These are phyloP conservation scores for Paracoccidioides lutzii DNA, from an alignment of 2,329 filamentous ascomycete genomes.

Conservation along the genomic window DNA sequence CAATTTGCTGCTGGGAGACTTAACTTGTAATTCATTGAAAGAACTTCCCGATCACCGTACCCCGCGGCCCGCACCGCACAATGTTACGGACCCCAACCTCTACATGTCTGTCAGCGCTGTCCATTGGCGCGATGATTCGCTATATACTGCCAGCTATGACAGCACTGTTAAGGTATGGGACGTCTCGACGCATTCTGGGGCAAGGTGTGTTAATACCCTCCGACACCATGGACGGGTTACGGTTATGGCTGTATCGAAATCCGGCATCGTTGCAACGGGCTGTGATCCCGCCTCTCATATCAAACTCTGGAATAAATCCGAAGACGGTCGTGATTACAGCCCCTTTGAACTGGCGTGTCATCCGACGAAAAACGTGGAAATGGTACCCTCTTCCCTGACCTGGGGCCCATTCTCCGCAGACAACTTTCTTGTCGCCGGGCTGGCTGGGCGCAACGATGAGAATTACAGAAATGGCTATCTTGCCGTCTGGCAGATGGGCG, in stretches of 20 bases:
- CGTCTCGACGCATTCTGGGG: constrained; percentile 16
- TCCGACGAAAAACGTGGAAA: constrained; percentile 19
- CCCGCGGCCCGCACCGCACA: constrained; percentile 33
- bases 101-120: constrained; percentile 46
- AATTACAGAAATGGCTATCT: constrained; percentile 38
- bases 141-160: constrained; percentile 46
- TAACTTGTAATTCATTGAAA: constrained; percentile 28
- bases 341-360: constrained; percentile 13
- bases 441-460: constrained; percentile 32
- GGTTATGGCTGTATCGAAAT: constrained; percentile 35
- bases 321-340: constrained; percentile 13
- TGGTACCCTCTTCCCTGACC: constrained; percentile 35
- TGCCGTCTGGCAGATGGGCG: constrained; percentile 40
- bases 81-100: constrained; percentile 39
- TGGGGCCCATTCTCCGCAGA: constrained; percentile 33
- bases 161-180: constrained; percentile 46
- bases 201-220: constrained; percentile 25
- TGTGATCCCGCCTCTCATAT: constrained; percentile 24
- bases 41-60: constrained; percentile 44
- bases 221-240: constrained; percentile 38
- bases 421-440: constrained; percentile 42
- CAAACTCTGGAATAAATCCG: constrained; percentile 22
- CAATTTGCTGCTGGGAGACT: constrained; percentile 44
- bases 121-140: constrained; percentile 36
- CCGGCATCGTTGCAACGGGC: constrained; percentile 38